Percentiles rank a stretch among this genome's conserved stretches.
Evolutionary conservation across 1,139 yeast species (phyloP).

Genomic region (Candida sp.): DNA sequence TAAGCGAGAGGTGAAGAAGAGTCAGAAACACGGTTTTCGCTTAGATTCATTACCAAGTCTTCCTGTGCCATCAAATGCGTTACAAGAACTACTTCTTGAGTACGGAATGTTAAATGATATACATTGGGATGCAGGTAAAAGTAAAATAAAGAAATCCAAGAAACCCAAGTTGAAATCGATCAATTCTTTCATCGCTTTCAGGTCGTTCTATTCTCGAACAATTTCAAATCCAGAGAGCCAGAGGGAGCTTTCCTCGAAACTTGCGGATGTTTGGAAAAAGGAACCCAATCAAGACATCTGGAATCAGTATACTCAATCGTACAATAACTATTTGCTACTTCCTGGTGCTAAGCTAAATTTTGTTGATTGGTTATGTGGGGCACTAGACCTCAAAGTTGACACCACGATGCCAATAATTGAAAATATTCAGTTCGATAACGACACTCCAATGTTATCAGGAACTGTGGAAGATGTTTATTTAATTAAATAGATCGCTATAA

Average conservation of each 20-base stretch:
- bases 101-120: constrained; percentile 9
- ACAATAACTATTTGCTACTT: constrained; percentile 19
- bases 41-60: constrained; percentile 10
- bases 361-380: constrained; percentile 16
- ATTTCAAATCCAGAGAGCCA: constrained; percentile 27
- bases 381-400: constrained; percentile 4
- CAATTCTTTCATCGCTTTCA: constrained; percentile 40
- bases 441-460: constrained; percentile 5
- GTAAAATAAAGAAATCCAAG: neutral
- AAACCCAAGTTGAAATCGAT: constrained; percentile 16
- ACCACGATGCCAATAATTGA: neutral
- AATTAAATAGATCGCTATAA: neutral
- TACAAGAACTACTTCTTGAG: constrained; percentile 11
- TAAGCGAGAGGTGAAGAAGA: neutral
- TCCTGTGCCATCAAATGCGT: constrained; percentile 12
- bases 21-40: constrained; percentile 7
- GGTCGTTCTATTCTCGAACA: constrained; percentile 35
- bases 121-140: neutral
- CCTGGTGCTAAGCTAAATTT: constrained; percentile 8
- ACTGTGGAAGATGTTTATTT: constrained; percentile 14
- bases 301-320: constrained; percentile 34
- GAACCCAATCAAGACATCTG: constrained; percentile 30
- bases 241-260: constrained; percentile 25
- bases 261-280: constrained; percentile 34
- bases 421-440: neutral